phyloP scores from a whole-genome alignment of 495 filamentous ascomycete genomes.

The Xylaria nigripes region DNA sequence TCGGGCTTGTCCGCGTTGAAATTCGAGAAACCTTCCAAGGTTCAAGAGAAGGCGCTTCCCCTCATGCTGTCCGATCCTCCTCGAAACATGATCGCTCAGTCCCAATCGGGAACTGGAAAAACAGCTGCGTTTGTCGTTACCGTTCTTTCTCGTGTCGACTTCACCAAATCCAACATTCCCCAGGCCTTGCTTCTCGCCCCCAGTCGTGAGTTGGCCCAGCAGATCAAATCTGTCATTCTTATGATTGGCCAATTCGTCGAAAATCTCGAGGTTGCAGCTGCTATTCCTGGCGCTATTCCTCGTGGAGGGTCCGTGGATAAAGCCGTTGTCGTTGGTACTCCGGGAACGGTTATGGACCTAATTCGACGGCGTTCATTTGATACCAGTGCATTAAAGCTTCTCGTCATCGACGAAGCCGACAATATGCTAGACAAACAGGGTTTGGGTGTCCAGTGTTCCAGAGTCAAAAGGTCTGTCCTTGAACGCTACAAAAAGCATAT shows the following conservation, averaged over 20 bases:
- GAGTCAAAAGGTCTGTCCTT: slow-evolving; percentile 66
- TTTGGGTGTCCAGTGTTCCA: slow-evolving; percentile 85
- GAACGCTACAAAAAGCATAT: neutral
- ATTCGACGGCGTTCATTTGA: slow-evolving; percentile 65
- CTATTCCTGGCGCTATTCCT: slow-evolving; percentile 66
- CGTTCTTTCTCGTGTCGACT: slow-evolving; percentile 75
- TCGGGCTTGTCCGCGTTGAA: slow-evolving; percentile 66
- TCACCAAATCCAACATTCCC: slow-evolving; percentile 54
- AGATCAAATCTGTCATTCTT: slow-evolving; percentile 77
- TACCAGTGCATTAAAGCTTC: slow-evolving; percentile 55
- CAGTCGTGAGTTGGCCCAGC: slow-evolving; percentile 88
- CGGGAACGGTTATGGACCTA: slow-evolving; percentile 84
- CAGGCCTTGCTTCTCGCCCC: slow-evolving; percentile 89
- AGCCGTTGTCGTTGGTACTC: slow-evolving; percentile 84
- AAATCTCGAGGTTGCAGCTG: slow-evolving; percentile 61
- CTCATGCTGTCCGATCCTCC: slow-evolving; percentile 77
- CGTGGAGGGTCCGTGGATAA: slow-evolving; percentile 54
- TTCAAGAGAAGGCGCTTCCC: slow-evolving; percentile 88
- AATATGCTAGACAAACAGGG: slow-evolving; percentile 95
- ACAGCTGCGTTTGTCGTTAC: slow-evolving; percentile 94
- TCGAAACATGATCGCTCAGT: slow-evolving; percentile 90
- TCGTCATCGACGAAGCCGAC: slow-evolving; percentile 90
- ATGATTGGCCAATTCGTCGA: slow-evolving; percentile 75
- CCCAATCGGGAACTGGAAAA: slow-evolving; percentile 97
- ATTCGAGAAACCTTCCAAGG: slow-evolving; percentile 93